Conservation (phyloP, 768 basidiomycete species). For the Tricholoma matsutake region DNA sequence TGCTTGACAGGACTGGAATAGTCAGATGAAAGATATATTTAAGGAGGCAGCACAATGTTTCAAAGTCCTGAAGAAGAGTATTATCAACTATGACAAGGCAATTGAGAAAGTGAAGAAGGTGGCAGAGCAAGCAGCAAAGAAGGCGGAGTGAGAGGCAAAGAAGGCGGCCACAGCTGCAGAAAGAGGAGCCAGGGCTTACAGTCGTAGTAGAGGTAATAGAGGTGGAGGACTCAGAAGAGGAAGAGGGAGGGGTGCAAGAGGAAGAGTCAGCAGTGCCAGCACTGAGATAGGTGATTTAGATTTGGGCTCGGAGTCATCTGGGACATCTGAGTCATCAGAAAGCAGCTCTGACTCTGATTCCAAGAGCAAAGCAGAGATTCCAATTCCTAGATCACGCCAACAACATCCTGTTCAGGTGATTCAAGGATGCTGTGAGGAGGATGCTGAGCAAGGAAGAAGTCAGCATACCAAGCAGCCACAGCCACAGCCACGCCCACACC, state of each 20-base stretch:
- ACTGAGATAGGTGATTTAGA: not conserved
- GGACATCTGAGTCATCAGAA: too few relatives aligned
- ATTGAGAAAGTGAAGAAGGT: constrained; percentile 6
- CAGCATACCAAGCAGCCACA: not conserved
- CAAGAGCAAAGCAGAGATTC: too few relatives aligned
- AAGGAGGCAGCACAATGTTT: constrained; percentile 5
- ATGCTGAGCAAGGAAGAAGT: not conserved
- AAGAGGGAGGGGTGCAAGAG: not conserved
- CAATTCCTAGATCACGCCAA: constrained; percentile 3
- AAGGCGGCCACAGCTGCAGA: not conserved
- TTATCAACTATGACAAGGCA: not conserved
- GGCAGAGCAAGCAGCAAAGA: constrained; percentile 4
- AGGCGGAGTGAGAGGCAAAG: not conserved
- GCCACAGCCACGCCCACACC: not conserved
- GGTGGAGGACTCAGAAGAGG: too few relatives aligned
- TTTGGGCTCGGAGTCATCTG: not conserved
- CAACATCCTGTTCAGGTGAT: constrained; percentile 4
- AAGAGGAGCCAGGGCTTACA: too few relatives aligned
- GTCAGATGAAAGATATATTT: not conserved
- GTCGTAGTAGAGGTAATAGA: too few relatives aligned
- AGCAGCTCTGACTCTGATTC: too few relatives aligned
- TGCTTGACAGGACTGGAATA: too few relatives aligned
- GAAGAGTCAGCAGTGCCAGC: not conserved
- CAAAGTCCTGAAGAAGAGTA: constrained; percentile 3
- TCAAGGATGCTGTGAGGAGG: not conserved